A percentile compares a stretch with the other conserved stretches of the same genome.
Evolutionary conservation across 768 basidiomycete species (phyloP).

Genomic region (Wakefieldia striispora): DNA sequence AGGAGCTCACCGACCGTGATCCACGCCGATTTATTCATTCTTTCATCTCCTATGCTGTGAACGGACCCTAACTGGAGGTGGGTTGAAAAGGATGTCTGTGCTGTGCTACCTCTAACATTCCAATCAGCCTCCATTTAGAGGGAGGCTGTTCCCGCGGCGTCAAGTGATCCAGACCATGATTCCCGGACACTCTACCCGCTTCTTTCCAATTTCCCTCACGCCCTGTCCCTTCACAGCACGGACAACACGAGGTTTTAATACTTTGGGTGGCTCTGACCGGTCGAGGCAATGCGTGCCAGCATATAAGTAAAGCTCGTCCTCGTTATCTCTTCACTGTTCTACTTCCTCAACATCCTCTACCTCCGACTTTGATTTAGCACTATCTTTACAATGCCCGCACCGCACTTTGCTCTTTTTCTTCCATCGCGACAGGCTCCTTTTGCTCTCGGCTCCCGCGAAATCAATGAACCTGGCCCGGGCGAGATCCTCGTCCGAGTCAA

Average conservation of each 20-base stretch:
- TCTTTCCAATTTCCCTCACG: slow-evolving; percentile 24
- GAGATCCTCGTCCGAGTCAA: slow-evolving; percentile 48
- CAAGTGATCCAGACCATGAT: slow-evolving; percentile 32
- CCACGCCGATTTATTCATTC: slow-evolving; percentile 5
- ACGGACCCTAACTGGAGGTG: slow-evolving; percentile 11
- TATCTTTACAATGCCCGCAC: slow-evolving; percentile 22
- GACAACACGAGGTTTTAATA: slow-evolving; percentile 36
- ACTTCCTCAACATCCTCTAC: slow-evolving; percentile 13
- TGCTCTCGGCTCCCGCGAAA: slow-evolving; percentile 29
- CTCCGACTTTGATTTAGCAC: slow-evolving; percentile 3
- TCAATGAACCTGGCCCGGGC: slow-evolving; percentile 44
- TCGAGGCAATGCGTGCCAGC: slow-evolving; percentile 30
- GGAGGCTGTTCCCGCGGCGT: slow-evolving; percentile 32
- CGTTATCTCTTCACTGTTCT: slow-evolving; percentile 20
- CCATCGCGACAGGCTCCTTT: slow-evolving; percentile 37
- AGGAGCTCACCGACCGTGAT: slow-evolving; percentile 1
- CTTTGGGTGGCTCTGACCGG: slow-evolving; percentile 20
- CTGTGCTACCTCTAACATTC: slow-evolving; percentile 31
- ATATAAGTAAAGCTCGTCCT: slow-evolving; percentile 27
- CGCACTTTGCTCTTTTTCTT: slow-evolving; percentile 30
- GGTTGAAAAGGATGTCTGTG: slow-evolving; percentile 19
- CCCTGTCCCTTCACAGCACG: slow-evolving; percentile 29
- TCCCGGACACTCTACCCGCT: slow-evolving; percentile 27
- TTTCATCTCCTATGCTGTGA: slow-evolving; percentile 21
- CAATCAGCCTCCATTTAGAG: slow-evolving; percentile 29